Base-by-base conservation (phyloP, 2,329 filamentous ascomycete genomes). In the Clarireedia hainanense region DNA sequence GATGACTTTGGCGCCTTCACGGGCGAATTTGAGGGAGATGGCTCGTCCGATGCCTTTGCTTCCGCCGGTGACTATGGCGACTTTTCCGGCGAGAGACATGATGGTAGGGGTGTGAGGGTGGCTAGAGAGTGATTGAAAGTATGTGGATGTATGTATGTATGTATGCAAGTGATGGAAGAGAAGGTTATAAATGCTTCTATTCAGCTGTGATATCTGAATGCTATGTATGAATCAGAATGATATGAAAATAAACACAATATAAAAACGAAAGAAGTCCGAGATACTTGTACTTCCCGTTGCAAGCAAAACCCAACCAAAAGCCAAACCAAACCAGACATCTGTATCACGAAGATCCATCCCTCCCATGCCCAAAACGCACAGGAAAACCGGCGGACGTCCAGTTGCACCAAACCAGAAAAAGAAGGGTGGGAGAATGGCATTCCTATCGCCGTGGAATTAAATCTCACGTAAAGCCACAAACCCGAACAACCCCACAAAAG, bases 11-110 rank as follows among this genome's bases (percentile, higher is more conserved):
- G 78, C 78, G 34, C 81, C 81, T 52, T 77, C 75, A 57, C 73
- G 71, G 64, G 78, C 79, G 42, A 84, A 77, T 57, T 78, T 75
- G 55, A 80, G 75, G 59, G 80, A 80, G 53, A 80, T 80, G 56
- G 80, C 79, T 54, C 75, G 73, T 27, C 82, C 83, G 59, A 85
- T 84, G 58, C 81, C 82, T 62, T 80, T 81, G 55, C 76, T 78
- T 55, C 74, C 75, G 42, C 70, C 71, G 15, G 68, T 63, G 43
- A 75, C 48, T 14, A 68, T 50, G 37, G 63, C 65, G n/a, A 67
- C 60, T 60, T 66, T 68, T 9, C 64, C 64, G 2, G 57, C 23
- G 45, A 67, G 64, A 30, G 61, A 56, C 62, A 62, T 64, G 47
- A 37, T 60, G 30, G 30, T 24, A 26, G 12, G 14, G 17, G 49